Conservation (phyloP, 352 stramenopile species). For the Pythium vanterpoolii region DNA sequence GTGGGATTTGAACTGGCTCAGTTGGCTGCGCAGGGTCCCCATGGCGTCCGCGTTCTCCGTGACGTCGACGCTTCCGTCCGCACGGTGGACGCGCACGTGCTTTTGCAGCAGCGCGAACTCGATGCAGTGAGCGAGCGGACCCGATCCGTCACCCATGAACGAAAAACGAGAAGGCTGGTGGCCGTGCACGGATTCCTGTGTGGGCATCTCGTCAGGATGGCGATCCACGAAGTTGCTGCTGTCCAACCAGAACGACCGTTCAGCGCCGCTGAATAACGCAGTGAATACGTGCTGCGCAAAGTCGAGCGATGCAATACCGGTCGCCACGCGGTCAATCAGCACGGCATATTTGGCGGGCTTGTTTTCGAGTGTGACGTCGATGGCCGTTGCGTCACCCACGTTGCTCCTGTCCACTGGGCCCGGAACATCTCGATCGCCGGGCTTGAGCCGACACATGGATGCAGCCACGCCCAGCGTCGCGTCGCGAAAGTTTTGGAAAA, state of each 20-base stretch:
- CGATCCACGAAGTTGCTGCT: slow-evolving; percentile 55
- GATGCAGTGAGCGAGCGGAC: slow-evolving; percentile 56
- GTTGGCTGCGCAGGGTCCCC: slow-evolving; percentile 37
- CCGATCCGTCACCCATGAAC: slow-evolving; percentile 68
- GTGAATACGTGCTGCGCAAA: slow-evolving; percentile 64
- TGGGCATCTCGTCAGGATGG: too few relatives aligned
- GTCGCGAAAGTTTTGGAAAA: slow-evolving; percentile 90
- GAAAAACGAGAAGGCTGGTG: slow-evolving; percentile 46
- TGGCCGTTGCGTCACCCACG: background rate
- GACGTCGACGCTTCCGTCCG: slow-evolving; percentile 5
- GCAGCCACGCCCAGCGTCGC: slow-evolving; percentile 38
- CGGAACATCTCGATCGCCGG: slow-evolving; percentile 31
- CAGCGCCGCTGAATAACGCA: slow-evolving; percentile 40
- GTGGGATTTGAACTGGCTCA: slow-evolving; percentile 34
- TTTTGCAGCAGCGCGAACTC: slow-evolving; percentile 64
- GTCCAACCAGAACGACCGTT: slow-evolving; percentile 75
- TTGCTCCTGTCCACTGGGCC: background rate
- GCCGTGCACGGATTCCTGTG: background rate
- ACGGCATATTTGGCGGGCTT: slow-evolving; percentile 31
- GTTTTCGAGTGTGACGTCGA: too few relatives aligned
- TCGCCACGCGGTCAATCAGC: slow-evolving; percentile 34
- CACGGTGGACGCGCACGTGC: slow-evolving; percentile 36
- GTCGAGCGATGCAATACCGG: slow-evolving; percentile 42
- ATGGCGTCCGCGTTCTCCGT: slow-evolving; percentile 23
- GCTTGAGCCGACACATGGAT: slow-evolving; percentile 48